Evolutionary conservation across 23 red algal species (phyloP).

Genomic region (Gracilariopsis chorda): DNA sequence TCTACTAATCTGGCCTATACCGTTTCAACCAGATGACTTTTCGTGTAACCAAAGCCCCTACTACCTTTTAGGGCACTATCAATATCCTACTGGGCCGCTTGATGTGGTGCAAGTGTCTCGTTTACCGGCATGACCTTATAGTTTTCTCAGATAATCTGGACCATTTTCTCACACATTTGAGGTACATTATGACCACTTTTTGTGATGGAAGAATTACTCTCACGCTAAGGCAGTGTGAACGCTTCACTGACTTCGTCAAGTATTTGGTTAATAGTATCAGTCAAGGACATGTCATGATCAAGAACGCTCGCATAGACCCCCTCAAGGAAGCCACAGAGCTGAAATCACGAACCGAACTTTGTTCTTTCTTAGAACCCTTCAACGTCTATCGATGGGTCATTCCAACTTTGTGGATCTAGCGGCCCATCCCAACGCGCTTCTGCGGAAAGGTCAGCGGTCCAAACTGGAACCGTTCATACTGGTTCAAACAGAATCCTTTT

Average conservation of each 20-base stretch:
- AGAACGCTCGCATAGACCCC: neutral
- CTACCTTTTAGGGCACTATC: neutral
- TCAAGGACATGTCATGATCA: neutral
- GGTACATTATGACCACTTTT: neutral
- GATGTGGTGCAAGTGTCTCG: neutral
- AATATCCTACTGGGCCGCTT: neutral
- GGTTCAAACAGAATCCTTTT: too few species aligned
- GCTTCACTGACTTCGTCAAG: neutral
- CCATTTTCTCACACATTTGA: neutral
- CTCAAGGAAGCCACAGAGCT: neutral
- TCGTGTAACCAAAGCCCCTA: neutral
- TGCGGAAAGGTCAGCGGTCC: neutral
- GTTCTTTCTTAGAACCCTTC: too few species aligned
- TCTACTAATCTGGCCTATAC: neutral
- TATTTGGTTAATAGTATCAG: neutral
- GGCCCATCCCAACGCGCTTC: neutral
- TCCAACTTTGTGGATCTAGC: neutral
- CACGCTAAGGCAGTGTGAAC: neutral
- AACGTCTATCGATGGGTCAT: neutral
- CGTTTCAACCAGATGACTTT: neutral
- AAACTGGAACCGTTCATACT: too few species aligned
- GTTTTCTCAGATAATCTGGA: neutral
- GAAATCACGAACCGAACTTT: too few species aligned
- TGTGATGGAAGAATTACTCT: neutral
- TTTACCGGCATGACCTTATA: conserved; percentile 2